Conservation (phyloP, 164 flowering plant species). For the Stephania cephalantha region DNA sequence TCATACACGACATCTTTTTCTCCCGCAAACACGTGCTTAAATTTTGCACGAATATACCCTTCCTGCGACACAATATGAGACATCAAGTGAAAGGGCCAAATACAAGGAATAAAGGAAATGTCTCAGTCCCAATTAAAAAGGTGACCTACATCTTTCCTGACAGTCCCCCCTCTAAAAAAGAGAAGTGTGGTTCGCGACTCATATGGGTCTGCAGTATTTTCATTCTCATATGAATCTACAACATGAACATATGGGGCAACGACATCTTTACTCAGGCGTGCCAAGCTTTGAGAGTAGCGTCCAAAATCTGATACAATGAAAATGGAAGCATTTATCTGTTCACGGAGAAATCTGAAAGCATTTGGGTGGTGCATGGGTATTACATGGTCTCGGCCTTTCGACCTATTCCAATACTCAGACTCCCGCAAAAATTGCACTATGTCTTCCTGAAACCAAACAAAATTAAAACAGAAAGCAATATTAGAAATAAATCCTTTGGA, state of each 20-base stretch:
- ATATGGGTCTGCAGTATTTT: conserved; percentile 58
- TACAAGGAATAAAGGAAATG: not conserved
- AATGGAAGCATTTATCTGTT: conserved; percentile 78
- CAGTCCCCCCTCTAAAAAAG: conserved; percentile 82
- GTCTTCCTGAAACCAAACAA: conserved; percentile 51
- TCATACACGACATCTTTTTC: conserved; percentile 72
- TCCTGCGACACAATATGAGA: conserved; percentile 42
- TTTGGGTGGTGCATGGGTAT: conserved; percentile 98
- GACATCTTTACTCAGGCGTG: conserved; percentile 79
- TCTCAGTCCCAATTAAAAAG: not conserved
- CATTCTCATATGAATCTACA: conserved; percentile 67
- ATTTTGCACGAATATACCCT: conserved; percentile 74
- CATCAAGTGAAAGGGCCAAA: conserved; percentile 10
- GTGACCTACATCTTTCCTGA: conserved; percentile 82
- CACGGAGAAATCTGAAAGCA: conserved; percentile 84
- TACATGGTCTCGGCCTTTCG: conserved; percentile 88
- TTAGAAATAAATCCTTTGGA: not conserved
- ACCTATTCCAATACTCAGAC: conserved; percentile 75
- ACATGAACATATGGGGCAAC: conserved; percentile 96
- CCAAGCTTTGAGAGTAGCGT: conserved; percentile 55
- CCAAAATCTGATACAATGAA: conserved; percentile 94
- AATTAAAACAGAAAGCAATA: not conserved
- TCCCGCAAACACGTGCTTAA: conserved; percentile 53
- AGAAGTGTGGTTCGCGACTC: conserved; percentile 71
- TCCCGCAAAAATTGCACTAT: conserved; percentile 51